phyloP scores from a whole-genome alignment of 2,329 filamentous ascomycete species.

The Cordyceps tenuipes region DNA sequence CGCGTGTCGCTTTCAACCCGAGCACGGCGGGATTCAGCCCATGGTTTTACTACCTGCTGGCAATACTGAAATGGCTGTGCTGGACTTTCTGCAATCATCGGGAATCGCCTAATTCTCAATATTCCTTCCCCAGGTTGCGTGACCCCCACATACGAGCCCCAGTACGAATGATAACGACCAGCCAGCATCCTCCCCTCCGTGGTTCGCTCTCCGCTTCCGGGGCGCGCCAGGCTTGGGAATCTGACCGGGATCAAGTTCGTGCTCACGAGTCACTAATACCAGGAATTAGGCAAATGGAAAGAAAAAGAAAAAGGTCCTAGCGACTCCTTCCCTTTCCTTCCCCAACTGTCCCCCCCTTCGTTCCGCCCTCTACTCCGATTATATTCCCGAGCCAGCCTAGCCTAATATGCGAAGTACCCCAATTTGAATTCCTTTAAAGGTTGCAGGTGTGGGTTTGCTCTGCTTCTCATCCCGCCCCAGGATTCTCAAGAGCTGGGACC shows the following conservation, averaged over 20 bases:
- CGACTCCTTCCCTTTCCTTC: background rate
- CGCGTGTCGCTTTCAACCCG: background rate
- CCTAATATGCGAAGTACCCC: background rate
- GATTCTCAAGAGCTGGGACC: background rate
- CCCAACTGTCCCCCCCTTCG: background rate
- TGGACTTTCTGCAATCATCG: background rate
- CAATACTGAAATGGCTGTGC: background rate
- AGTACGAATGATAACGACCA: too few species aligned
- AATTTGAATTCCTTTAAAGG: background rate
- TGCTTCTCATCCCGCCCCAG: background rate
- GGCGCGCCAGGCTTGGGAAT: background rate
- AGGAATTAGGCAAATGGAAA: background rate
- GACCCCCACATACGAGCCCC: background rate
- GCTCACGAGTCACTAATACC: background rate
- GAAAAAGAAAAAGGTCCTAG: background rate
- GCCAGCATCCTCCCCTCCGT: background rate
- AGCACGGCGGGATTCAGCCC: background rate
- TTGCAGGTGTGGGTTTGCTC: background rate
- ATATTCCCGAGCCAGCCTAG: slow-evolving; percentile 1
- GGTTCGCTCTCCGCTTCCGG: background rate
- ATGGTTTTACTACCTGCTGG: too few species aligned
- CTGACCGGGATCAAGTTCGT: background rate
- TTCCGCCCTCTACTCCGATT: background rate
- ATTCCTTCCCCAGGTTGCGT: background rate
- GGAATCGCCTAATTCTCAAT: background rate